Base-by-base conservation (phyloP, 768 basidiomycete species). In the Boletus rufocinnamomeus region DNA sequence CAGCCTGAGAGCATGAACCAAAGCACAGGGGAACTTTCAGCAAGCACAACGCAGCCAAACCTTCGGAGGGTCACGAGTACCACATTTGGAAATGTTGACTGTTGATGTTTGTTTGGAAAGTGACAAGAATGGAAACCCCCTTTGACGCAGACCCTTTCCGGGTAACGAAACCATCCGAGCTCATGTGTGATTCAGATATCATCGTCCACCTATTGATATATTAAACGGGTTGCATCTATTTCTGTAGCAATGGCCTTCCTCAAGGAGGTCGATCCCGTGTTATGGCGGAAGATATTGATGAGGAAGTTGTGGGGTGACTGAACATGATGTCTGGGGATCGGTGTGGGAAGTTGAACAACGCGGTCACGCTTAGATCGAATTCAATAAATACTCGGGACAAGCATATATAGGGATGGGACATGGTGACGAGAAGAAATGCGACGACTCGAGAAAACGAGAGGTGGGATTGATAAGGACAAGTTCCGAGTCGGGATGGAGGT, bases 71-170 rank as follows among this genome's bases (percentile, higher is more conserved):
- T 32, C 43, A 21, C 19, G 25, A 23, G 11, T 61, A 27, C 68
- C 66, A 56, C 21, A 70, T 68, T 59, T 56, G 60, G 68, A 58
- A 65, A 56, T 25, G 35, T 14, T 4, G 21, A 46, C 10, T 57
- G 6, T 68, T 69, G 62, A 52, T 14, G 10, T 43, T 4, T 64
- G 2, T 67, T 59, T 69, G 48, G 7, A 6, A 45, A n/a, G 0
- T 9, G 17, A 54, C 65, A 50, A 1, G 25, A 61, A 66, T 57
- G 55, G 66, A 66, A 58, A 57, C 1, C 34, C 11, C 30, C 30
- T 28, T 28, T 4, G 28, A 28, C 6, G 28, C 28, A 4, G 27
- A 27, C 27, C 27, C 27, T 27, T 27, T 27, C 2, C 27, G 27
- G 4, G 27, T 27, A n/a, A n/a, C n/a, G n/a, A n/a, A n/a, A n/a